phyloP scores from a whole-genome alignment of 2,329 filamentous ascomycete genomes.

The Colletotrichum sidae region DNA sequence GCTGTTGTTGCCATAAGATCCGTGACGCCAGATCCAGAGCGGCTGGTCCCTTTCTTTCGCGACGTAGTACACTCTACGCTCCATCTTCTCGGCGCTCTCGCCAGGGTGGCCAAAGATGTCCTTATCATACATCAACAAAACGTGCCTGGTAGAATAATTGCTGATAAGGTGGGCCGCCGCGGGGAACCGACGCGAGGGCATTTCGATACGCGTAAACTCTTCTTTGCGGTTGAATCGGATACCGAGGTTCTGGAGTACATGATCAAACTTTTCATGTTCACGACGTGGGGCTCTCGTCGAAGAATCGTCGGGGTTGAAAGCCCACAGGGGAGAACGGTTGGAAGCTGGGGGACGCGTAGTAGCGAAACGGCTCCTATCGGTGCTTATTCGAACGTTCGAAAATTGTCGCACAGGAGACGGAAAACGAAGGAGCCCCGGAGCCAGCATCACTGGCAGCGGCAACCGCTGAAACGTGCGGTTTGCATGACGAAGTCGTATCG shows the following conservation, averaged over 20 bases:
- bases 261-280: too few relatives aligned
- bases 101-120: neutral
- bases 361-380: too few relatives aligned
- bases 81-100: conserved; percentile 13
- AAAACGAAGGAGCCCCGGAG: too few relatives aligned
- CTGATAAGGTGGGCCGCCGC: neutral
- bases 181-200: neutral
- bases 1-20: neutral
- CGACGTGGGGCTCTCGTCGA: too few relatives aligned
- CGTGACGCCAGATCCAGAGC: conserved; percentile 16
- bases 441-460: neutral
- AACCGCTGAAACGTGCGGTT: conserved; percentile 16
- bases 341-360: too few relatives aligned
- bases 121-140: conserved; percentile 1
- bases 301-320: too few relatives aligned
- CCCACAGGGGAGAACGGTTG: too few relatives aligned
- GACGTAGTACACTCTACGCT: conserved; percentile 6
- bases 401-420: too few relatives aligned
- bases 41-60: conserved; percentile 18
- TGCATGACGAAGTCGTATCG: conserved; percentile 14
- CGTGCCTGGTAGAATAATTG: conserved; percentile 11
- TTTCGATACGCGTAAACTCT: too few relatives aligned
- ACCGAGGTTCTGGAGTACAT: too few relatives aligned
- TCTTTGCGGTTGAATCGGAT: too few relatives aligned
- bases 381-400: too few relatives aligned